Base-by-base conservation (phyloP, 306 rosid genomes). In the Chamaecrista fasciculata region DNA sequence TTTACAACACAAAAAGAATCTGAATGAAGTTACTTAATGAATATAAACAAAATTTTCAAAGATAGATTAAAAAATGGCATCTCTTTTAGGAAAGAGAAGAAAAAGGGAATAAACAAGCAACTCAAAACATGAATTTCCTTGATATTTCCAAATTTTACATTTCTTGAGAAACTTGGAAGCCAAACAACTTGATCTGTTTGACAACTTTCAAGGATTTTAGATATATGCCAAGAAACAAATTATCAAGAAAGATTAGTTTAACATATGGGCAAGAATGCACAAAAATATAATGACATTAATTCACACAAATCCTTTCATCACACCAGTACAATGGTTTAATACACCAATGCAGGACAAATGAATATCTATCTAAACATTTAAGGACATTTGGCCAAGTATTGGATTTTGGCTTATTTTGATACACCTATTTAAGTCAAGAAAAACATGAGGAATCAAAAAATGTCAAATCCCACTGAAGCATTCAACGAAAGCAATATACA, bases 321-420 rank as follows among this genome's bases (percentile, higher is more conserved):
- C 42, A 34, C 62, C 9, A 42, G 4, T 59, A n/a, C 28, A 6
- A 66, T 19, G n/a, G 16, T 31, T n/a, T 73, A 44, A 71, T 60
- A 69, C 50, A 70, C 47, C 44, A 37, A 6, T 36, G 26, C 50
- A 60, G 23, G 19, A 79, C 47, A 64, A 44, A 26, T 37, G n/a
- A 62, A 52, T 39, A 59, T 11, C 68, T 39, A n/a, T 70, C 62
- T 50, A 68, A 68, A 15, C 46, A 79, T 58, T 33, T 31, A 62
- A n/a, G n/a, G n/a, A n/a, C n/a, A n/a, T n/a, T n/a, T n/a, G n/a
- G n/a, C n/a, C n/a, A n/a, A n/a, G n/a, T n/a, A n/a, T n/a, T n/a
- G n/a, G n/a, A n/a, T n/a, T n/a, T n/a, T n/a, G n/a, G n/a, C n/a
- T n/a, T n/a, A n/a, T n/a, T n/a, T n/a, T n/a, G n/a, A n/a, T n/a